Base-by-base conservation (phyloP, 108 stramenopile genomes). In the Stephanodiscus minutulus region DNA sequence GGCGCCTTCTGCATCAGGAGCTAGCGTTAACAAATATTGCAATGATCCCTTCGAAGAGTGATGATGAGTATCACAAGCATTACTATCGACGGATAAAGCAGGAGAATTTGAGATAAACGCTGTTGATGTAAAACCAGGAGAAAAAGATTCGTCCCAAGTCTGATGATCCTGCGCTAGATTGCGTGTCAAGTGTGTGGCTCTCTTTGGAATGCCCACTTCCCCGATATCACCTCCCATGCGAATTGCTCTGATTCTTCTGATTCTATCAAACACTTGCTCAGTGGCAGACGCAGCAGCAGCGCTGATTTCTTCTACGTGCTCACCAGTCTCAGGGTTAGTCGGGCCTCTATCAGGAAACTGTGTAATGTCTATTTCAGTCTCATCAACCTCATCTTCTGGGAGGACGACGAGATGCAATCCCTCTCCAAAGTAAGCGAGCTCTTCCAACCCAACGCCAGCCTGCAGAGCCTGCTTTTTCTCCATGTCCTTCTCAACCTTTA, bases 361-460 rank as follows among this genome's bases (percentile, higher is more conserved):
- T 3, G 41, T 52, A 24, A 83, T 13, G 36, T 77, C 72, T 13
- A 87, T 59, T 20, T 70, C 76, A 27, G 44, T 21, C 6, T 65
- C 66, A 24, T 56, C 41, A 29, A 75, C 39, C 15, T 74, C 59
- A 67, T 91, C 86, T 57, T 86, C 86, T 5, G 91, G 91, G 18
- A 89, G 73, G 64, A 89, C 50, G 56, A 91, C 86, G 46, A 89
- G 78, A 74, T 60, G 77, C 61, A 91, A 58, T 28, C 91, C 91
- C 8, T 85, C 86, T 49, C 82, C 77, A 25, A 81, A 67, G 50
- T 81, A 91, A 62, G 86, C 58, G 1, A 87, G 57, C 48, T 86
- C 82, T 47, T 91, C 88, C 10, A 77, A 72, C 46, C 68, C 77
- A 15, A 86, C 85, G 18, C 73, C 83, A 77, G 72, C 82, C 60